A percentile compares a stretch with the other conserved stretches of the same genome.
Conservation (phyloP, 2,329 filamentous ascomycete genomes). For the Botrytis pseudocinerea region DNA sequence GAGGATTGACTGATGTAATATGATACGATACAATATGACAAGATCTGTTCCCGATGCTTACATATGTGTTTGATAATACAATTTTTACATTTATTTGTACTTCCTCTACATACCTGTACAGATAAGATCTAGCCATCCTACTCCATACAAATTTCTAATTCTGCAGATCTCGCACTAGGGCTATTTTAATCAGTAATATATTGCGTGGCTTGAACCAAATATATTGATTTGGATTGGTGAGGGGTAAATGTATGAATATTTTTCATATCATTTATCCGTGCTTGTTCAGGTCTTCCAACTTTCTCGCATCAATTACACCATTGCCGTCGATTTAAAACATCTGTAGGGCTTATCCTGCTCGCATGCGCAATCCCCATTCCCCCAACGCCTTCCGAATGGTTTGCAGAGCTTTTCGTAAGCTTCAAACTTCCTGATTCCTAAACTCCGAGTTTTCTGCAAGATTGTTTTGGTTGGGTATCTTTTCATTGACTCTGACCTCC, state of each 20-base stretch:
- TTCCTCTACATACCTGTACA: neutral
- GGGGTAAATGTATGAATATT: neutral
- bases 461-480: slow-evolving; percentile 16
- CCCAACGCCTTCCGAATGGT: slow-evolving; percentile 5
- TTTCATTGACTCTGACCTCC: slow-evolving; percentile 14
- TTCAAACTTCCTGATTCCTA: neutral
- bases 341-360: slow-evolving; percentile 11
- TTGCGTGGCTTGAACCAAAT: slow-evolving; percentile 19
- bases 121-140: slow-evolving; percentile 2
- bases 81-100: neutral
- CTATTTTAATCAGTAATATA: neutral
- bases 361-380: neutral
- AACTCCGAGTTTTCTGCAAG: slow-evolving; percentile 10
- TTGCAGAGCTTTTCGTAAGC: slow-evolving; percentile 4
- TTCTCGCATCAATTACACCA: slow-evolving; percentile 4
- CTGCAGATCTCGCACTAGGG: slow-evolving; percentile 6
- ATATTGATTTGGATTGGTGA: slow-evolving; percentile 4
- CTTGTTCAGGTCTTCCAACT: slow-evolving; percentile 8
- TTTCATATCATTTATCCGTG: slow-evolving; percentile 5
- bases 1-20: neutral
- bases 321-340: slow-evolving; percentile 16
- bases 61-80: neutral
- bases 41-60: too few relatives aligned
- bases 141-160: slow-evolving; percentile 2
- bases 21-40: neutral